Base-by-base conservation (phyloP, 2,329 filamentous ascomycete genomes). In the Penicillium sp. region DNA sequence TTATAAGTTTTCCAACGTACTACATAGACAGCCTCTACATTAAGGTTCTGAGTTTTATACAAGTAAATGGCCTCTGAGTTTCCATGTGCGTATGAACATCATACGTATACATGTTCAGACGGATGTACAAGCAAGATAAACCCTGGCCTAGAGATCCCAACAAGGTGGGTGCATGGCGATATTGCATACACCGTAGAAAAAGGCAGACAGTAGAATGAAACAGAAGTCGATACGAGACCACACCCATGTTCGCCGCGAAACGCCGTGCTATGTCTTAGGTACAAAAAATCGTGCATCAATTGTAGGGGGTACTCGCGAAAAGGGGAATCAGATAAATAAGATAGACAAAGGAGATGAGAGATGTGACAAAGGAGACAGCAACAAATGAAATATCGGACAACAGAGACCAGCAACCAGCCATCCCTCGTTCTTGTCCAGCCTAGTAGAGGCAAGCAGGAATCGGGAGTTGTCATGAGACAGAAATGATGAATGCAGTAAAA, bases 251-350 rank as follows among this genome's bases (percentile, higher is more conserved):
- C 39, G 51, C 57, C 57, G 42, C 57, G 44, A 57, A 63, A 64
- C 62, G 62, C 62, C 62, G 16, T 58, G 56, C 59, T 54, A 62
- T 60, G 57, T 59, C 51, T 54, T 58, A 27, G 43, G 48, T 55
- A 59, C 43, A 47, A 53, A 23, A 52, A 47, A 39, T 47, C 44
- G 43, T 50, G 47, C 56, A 56, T 52, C 36, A 64, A 57, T 55
- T 57, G 43, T 53, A 63, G 49, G 61, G 56, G 59, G 62, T 59
- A 64, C 49, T 64, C 61, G 62, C 59, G 46, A 59, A 55, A 56
- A 58, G 59, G 42, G 50, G 50, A 53, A 53, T 53, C 50, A 46
- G 35, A 8, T 7, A 18, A 26, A 23, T 5, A 30, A 46, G 23
- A 34, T 14, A 35, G 19, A 49, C 30, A 47, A 48, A 44, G 4